Base-by-base conservation (phyloP, 176 grass and related monocot genomes). In the Zoysia japonica region DNA sequence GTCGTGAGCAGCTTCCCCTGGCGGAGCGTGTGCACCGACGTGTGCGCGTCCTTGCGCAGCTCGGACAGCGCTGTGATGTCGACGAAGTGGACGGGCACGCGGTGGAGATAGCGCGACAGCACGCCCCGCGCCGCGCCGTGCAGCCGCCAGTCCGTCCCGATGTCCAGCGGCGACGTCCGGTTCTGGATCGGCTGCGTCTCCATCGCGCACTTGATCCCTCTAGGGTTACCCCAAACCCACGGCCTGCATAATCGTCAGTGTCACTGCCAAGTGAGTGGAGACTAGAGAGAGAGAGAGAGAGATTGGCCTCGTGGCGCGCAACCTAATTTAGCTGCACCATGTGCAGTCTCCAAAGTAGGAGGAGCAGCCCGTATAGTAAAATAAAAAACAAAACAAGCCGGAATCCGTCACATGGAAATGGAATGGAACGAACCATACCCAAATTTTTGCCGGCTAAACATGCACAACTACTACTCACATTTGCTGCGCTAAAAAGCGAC, bases 141-240 rank as follows among this genome's bases (percentile, higher is more conserved):
- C 17, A 94, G 84, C 9, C 92, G 74, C 92, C 86, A 91, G 84
- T 94, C 92, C 11, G 92, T 94, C 40, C 92, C 92, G 0, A 94
- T 84, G 15, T 94, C 86, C 16, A 94, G 89, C 84, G 89, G 70
- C 19, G 70, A 36, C 69, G 60, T 82, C 20, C 66, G 46, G 89
- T 87, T 91, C 70, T 14, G 47, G 81, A 94, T 88, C 66, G 92
- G 92, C 70, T 53, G 56, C 52, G 89, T 94, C 86, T 94, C 92
- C 86, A 89, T 80, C 5, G 92, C 92, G 73, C 96, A 96, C 75
- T 99, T 99, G 77, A 99, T 93, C 64, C 96, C 96, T 38, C 65
- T 82, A 0, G 88, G 20, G 79, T 99, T 99, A 54, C 84, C 96
- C 96, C 96, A 99, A 2, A 87, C 88, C 66, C 85, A 82, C 1